Percentiles rank a stretch among this genome's conserved stretches.
These are phyloP conservation scores for Monosporascus ibericus DNA, from an alignment of 2,329 filamentous ascomycete genomes.

Conservation along the genomic window DNA sequence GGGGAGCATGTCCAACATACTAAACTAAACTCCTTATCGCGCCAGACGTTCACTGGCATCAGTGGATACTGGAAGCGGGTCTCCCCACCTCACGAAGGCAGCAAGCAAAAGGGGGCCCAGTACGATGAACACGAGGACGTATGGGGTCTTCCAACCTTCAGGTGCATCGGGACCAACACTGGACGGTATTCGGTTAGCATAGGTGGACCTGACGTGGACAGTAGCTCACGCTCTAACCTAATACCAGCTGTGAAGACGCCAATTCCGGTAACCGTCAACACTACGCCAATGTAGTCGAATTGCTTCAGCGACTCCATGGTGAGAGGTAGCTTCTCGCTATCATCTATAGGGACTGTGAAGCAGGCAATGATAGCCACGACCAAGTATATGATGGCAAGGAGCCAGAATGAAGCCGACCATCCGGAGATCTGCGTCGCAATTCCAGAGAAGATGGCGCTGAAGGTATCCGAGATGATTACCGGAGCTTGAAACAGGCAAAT, in stretches of 20 bases:
- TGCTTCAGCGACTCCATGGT: not conserved
- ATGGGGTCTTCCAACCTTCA: not conserved
- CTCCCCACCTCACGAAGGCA: not conserved
- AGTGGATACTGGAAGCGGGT: not conserved
- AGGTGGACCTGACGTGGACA: not conserved
- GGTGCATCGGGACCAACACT: not conserved
- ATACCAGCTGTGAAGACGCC: not conserved
- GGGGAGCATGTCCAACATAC: not conserved
- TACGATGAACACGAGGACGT: not conserved
- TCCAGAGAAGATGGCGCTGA: not conserved
- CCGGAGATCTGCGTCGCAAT: not conserved
- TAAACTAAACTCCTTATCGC: not conserved
- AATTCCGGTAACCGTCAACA: not conserved
- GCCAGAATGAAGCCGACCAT: not conserved
- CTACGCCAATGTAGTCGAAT: not conserved
- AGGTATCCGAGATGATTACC: not conserved
- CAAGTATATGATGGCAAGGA: not conserved
- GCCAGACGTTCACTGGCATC: not conserved
- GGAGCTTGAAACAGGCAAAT: not conserved
- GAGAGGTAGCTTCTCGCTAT: not conserved
- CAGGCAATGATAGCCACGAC: not conserved
- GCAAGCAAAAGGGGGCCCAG: not conserved
- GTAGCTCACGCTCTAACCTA: not conserved
- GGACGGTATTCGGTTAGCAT: not conserved
- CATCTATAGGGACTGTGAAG: not conserved